Conservation (phyloP, 495 filamentous ascomycete genomes). For the Xylaria curta region DNA sequence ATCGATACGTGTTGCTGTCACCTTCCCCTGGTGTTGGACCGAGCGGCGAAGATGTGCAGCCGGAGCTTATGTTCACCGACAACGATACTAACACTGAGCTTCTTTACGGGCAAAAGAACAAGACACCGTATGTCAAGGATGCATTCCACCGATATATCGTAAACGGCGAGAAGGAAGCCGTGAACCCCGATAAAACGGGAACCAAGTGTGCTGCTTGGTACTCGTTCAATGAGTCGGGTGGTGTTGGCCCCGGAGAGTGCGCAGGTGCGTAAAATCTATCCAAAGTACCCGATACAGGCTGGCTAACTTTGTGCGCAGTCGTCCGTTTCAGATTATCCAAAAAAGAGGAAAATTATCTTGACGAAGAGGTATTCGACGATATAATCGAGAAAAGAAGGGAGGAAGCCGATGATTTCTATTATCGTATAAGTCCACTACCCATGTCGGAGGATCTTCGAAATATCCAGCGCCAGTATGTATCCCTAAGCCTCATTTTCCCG, state of each 20-base stretch:
- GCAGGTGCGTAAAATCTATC: conserved; percentile 55
- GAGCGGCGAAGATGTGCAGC: conserved; percentile 81
- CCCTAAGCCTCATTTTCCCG: not conserved
- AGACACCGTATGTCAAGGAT: conserved; percentile 88
- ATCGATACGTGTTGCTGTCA: conserved; percentile 83
- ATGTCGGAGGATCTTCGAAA: conserved; percentile 95
- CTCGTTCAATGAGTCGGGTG: conserved; percentile 85
- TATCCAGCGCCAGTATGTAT: conserved; percentile 76
- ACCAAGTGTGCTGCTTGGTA: conserved; percentile 95
- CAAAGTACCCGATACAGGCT: not conserved
- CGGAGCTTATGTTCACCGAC: conserved; percentile 86
- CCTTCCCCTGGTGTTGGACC: conserved; percentile 84
- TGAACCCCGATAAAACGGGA: conserved; percentile 81
- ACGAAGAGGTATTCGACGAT: conserved; percentile 92
- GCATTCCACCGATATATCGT: conserved; percentile 91
- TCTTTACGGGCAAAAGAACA: conserved; percentile 79
- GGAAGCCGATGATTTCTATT: conserved; percentile 97
- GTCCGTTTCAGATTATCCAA: conserved; percentile 88
- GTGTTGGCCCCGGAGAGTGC: conserved; percentile 87
- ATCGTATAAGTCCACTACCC: conserved; percentile 86
- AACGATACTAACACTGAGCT: conserved; percentile 88
- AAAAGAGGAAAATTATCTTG: conserved; percentile 74
- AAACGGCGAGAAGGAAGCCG: conserved; percentile 73
- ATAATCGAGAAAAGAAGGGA: conserved; percentile 82
- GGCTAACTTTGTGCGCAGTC: conserved; percentile 53